Percentiles rank a stretch among this genome's conserved stretches.
These are phyloP conservation scores for Capniomyces stellatus DNA, from an alignment of 371 early-diverging fungal genomes.

Conservation along the genomic window DNA sequence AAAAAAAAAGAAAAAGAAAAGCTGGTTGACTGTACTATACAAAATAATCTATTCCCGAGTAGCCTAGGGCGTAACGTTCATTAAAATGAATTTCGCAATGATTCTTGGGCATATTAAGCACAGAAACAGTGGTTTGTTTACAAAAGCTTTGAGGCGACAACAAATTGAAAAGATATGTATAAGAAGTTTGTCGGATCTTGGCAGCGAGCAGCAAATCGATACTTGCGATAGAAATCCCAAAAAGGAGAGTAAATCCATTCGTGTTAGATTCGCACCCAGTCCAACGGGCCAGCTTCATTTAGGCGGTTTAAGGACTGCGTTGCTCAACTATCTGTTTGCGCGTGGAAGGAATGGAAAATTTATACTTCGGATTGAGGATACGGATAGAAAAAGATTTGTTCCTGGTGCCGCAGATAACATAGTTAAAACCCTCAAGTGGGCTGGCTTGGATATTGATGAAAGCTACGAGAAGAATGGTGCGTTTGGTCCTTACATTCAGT, in stretches of 20 bases:
- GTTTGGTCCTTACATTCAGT: slow-evolving; percentile 54
- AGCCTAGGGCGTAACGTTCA: too few relatives aligned
- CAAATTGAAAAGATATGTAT: background rate
- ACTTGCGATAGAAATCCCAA: too few relatives aligned
- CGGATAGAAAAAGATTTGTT: slow-evolving; percentile 59
- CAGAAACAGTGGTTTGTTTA: background rate
- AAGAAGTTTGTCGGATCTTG: background rate
- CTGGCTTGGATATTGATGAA: slow-evolving; percentile 63
- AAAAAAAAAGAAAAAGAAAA: too few relatives aligned
- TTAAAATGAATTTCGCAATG: background rate
- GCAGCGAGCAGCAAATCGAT: too few relatives aligned
- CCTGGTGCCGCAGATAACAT: slow-evolving; percentile 58
- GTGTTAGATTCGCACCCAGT: slow-evolving; percentile 88
- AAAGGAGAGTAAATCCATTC: too few relatives aligned
- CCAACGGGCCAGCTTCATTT: slow-evolving; percentile 88
- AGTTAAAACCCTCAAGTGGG: slow-evolving; percentile 47
- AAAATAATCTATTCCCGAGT: too few relatives aligned
- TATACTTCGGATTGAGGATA: slow-evolving; percentile 85
- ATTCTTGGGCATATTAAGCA: background rate
- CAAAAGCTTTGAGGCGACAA: background rate
- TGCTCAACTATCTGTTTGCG: slow-evolving; percentile 78
- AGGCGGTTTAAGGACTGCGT: slow-evolving; percentile 82
- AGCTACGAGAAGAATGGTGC: slow-evolving; percentile 47
- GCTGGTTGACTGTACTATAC: too few relatives aligned
- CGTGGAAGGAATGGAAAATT: slow-evolving; percentile 52